Conservation (phyloP, 2,329 filamentous ascomycete genomes). For the Setomelanomma holmii region DNA sequence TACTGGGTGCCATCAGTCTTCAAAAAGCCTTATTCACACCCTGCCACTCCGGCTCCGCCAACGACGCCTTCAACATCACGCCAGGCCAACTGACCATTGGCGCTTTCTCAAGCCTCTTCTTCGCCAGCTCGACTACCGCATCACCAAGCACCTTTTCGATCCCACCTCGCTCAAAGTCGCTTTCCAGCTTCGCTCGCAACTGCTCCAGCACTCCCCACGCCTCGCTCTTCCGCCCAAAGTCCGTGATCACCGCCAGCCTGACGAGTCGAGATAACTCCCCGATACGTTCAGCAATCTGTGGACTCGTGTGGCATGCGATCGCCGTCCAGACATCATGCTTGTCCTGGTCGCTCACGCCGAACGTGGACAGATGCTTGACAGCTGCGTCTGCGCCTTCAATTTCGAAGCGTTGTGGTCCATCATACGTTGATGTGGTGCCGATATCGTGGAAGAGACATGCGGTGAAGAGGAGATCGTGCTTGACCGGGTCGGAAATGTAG, state of each 20-base stretch:
- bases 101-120: constrained; percentile 48
- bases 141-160: constrained; percentile 56
- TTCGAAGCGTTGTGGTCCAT: constrained; percentile 52
- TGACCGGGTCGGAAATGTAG: constrained; percentile 47
- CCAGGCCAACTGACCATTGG: constrained; percentile 49
- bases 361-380: constrained; percentile 35
- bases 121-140: constrained; percentile 51
- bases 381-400: constrained; percentile 56
- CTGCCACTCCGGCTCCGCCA: constrained; percentile 36
- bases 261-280: constrained; percentile 48
- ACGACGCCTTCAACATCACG: constrained; percentile 32
- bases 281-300: constrained; percentile 55
- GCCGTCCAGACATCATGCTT: constrained; percentile 54
- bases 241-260: constrained; percentile 47
- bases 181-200: constrained; percentile 32
- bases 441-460: constrained; percentile 77
- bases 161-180: constrained; percentile 40
- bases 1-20: background rate
- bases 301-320: constrained; percentile 55
- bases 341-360: constrained; percentile 32
- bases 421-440: constrained; percentile 63
- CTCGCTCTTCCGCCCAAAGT: constrained; percentile 45
- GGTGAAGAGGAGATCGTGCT: constrained; percentile 55
- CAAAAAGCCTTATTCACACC: constrained; percentile 43
- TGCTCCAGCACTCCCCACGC: constrained; percentile 24